Base-by-base conservation (phyloP, 164 flowering plant genomes). In the Houttuynia cordata region DNA sequence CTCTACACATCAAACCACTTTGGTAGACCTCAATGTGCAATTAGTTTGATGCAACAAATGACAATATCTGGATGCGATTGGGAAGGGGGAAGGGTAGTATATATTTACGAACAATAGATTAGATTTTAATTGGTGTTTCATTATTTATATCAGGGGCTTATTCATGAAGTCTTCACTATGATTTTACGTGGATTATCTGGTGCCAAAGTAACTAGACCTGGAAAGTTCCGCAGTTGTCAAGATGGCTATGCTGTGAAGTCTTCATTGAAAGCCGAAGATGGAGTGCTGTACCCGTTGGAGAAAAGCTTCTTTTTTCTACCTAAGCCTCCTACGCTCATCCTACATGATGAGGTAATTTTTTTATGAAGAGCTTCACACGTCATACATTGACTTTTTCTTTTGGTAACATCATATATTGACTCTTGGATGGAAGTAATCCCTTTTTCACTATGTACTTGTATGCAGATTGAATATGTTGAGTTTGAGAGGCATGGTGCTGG, bases 171-270 rank as follows among this genome's bases (percentile, higher is more conserved):
- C 24, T 94, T 94, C 75, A 85, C 89, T 50, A 63, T 72, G 62
- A 81, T 91, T 59, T 71, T 94, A 75, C 95, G 99, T 61, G 97
- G 96, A 53, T 67, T 94, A 58, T 94, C 95, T 73, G 91, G 95
- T 60, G 85, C 96, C 67, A 94, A 88, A 74, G 77, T 91, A 51
- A 91, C 97, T 15, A 86, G 84, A 64, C 95, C 99, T 6, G 99
- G 97, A 62, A 87, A 81, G 63, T 94, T 94, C 80, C 89, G 97
- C 41, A 94, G 99, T 75, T 76, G 81, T 76, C 96, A 79, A 73
- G 87, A 86, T 77, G 99, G 99, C 57, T 91, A 86, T 83, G 99
- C 96, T 8, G 99, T 94, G 64, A 94, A 91, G 76, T 88, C 99
- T 19, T 94, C 99, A 9, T 70, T 94, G 78, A 94, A 94, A 77